Base-by-base conservation (phyloP, 352 stramenopile genomes). In the Discostella stelligera region DNA sequence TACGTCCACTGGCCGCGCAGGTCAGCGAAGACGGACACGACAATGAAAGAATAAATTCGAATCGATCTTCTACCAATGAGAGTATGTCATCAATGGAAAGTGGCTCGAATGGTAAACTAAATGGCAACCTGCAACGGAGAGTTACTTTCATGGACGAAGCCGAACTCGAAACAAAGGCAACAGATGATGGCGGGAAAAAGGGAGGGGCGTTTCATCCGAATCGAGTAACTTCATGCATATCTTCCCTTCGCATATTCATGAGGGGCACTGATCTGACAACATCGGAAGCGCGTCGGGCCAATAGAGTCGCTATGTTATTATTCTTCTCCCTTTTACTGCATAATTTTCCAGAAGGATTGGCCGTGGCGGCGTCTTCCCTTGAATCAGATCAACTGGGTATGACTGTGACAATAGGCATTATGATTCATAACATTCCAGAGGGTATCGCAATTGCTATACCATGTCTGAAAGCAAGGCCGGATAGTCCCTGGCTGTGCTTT, bases 341-440 rank as follows among this genome's bases (percentile, higher is more conserved):
- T 74, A 93, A 93, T 63, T 91, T 93, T 77, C 88, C 88, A 10
- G 88, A 93, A 77, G 88, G 88, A 3, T 71, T 93, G 49, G 84
- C 83, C 32, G 88, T 93, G 11, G 86, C 83, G 30, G 85, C 84
- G 0, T 88, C 77, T 21, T 72, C 84, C 6, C 63, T 88, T 23
- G 79, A 90, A 82, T 90, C 81, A 9, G 66, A 68, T 63, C 72
- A 89, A 66, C 66, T 91, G 37, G 88, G 85, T 7, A 72, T 90
- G 25, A 91, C 82, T 20, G 86, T 91, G 0, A 83, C 85, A 9
- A 77, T 91, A 71, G 85, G 81, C 7, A 93, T 93, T 69, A 85
- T 89, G 66, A 87, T 93, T 66, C 88, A 93, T 50, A 93, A 93
- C 61, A 90, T 93, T 50, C 88, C 88, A 27, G 88, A 93, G 74